These are phyloP conservation scores for Dunaliella salina DNA, from an alignment of 163 green algal species.

Conservation along the genomic window DNA sequence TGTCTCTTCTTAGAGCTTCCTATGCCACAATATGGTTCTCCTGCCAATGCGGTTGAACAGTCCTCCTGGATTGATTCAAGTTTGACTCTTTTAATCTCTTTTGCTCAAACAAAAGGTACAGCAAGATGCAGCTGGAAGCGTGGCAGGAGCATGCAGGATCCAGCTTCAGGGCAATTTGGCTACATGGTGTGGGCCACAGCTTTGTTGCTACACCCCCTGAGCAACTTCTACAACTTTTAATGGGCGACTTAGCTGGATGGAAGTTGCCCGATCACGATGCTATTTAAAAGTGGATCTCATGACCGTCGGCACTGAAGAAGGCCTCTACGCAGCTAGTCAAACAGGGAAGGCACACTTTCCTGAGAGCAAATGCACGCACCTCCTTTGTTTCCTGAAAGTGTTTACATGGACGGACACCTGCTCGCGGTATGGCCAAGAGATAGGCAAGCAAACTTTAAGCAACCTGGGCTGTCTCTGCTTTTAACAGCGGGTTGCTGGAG, in stretches of 20 bases:
- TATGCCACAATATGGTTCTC: not conserved
- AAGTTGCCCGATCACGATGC: too few species aligned
- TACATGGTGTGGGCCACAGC: conserved; percentile 4
- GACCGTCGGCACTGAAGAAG: too few species aligned
- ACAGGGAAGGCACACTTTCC: too few species aligned
- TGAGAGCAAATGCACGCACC: too few species aligned
- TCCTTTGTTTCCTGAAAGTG: too few species aligned
- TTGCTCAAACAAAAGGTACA: not conserved
- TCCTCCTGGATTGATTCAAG: not conserved
- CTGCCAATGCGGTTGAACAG: not conserved
- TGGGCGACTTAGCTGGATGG: not conserved
- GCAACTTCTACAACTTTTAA: not conserved
- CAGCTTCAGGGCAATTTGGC: not conserved
- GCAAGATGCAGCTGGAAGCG: not conserved
- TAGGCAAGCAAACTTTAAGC: too few species aligned
- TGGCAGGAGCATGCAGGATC: not conserved
- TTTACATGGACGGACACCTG: too few species aligned
- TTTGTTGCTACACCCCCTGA: not conserved
- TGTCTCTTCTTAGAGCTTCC: not conserved
- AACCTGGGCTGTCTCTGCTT: too few species aligned
- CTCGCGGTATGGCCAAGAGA: too few species aligned
- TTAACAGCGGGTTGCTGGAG: too few species aligned
- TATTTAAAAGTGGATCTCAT: too few species aligned
- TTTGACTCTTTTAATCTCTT: not conserved
- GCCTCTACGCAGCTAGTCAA: too few species aligned